Evolutionary conservation across 2,329 filamentous ascomycete genomes (phyloP).

Genomic region (Aspergillus ochraceoroseus): DNA sequence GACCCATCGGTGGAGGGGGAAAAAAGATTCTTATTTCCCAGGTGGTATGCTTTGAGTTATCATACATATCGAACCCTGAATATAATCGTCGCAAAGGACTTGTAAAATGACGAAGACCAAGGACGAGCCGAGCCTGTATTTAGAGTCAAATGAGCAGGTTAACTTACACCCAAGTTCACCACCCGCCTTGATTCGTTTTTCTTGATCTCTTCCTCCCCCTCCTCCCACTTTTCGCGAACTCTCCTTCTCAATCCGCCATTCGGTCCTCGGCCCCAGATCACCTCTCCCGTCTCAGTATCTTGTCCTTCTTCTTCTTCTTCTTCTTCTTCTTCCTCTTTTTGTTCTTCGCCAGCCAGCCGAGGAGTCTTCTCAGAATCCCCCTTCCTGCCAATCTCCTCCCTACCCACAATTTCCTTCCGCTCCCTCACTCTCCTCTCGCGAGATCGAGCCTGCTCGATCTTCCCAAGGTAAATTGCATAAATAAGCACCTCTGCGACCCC

Average conservation of each 20-base stretch:
- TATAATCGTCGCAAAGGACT: too few species aligned
- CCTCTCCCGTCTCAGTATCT: too few species aligned
- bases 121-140: too few species aligned
- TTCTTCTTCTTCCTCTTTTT: neutral
- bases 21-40: too few species aligned
- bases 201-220: constrained; percentile 20
- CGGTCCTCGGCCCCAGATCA: constrained; percentile 41
- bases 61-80: too few species aligned
- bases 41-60: too few species aligned
- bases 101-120: too few species aligned
- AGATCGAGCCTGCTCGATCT: constrained; percentile 38
- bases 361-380: constrained; percentile 1
- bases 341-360: neutral
- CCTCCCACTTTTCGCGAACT: constrained; percentile 39
- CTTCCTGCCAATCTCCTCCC: constrained; percentile 18
- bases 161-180: too few species aligned
- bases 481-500: constrained; percentile 46
- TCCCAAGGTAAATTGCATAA: constrained; percentile 46
- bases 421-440: constrained; percentile 39
- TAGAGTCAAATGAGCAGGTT: too few species aligned
- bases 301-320: constrained; percentile 27
- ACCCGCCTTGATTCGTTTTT: constrained; percentile 6
- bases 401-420: constrained; percentile 35
- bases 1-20: too few species aligned
- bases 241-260: constrained; percentile 41